Evolutionary conservation across 148 eudicot species (phyloP).

Genomic region (Tetragonia tetragonoides): DNA sequence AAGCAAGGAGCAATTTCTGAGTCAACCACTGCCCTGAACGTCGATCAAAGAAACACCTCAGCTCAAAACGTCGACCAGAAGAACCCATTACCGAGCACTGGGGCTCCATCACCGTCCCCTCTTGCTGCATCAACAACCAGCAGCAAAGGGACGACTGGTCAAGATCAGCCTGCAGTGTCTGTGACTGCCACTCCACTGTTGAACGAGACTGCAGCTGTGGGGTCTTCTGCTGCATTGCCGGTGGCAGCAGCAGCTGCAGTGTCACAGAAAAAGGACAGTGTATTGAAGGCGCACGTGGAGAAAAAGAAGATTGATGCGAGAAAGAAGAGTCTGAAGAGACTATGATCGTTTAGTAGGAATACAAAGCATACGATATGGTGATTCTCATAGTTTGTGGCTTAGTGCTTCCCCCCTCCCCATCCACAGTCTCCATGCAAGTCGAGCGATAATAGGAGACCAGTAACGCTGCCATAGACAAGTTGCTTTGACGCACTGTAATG

Average conservation of each 20-base stretch:
- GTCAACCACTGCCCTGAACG: slow-evolving; percentile 70
- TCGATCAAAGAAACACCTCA: slow-evolving; percentile 57
- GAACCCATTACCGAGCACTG: slow-evolving; percentile 31
- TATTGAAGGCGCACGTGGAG: slow-evolving; percentile 55
- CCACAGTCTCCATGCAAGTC: neutral
- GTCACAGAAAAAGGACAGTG: slow-evolving; percentile 49
- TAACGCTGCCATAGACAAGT: slow-evolving; percentile 4
- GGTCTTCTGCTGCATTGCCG: slow-evolving; percentile 21
- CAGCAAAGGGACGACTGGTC: slow-evolving; percentile 42
- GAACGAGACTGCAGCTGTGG: slow-evolving; percentile 46
- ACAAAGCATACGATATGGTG: neutral
- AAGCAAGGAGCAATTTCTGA: slow-evolving; percentile 79
- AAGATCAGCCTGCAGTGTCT: slow-evolving; percentile 39
- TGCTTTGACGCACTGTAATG: slow-evolving; percentile 19
- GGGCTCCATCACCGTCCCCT: slow-evolving; percentile 37
- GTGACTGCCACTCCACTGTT: slow-evolving; percentile 23
- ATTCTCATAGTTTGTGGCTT: neutral
- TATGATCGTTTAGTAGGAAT: slow-evolving; percentile 32
- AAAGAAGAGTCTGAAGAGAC: slow-evolving; percentile 87
- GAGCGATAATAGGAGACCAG: neutral
- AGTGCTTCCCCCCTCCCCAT: neutral
- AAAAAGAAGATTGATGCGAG: slow-evolving; percentile 89
- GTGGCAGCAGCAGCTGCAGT: slow-evolving; percentile 23
- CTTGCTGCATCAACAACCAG: slow-evolving; percentile 36
- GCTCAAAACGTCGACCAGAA: slow-evolving; percentile 49